phyloP scores from a whole-genome alignment of 305 asterid species.

The Fraxinus sp. region DNA sequence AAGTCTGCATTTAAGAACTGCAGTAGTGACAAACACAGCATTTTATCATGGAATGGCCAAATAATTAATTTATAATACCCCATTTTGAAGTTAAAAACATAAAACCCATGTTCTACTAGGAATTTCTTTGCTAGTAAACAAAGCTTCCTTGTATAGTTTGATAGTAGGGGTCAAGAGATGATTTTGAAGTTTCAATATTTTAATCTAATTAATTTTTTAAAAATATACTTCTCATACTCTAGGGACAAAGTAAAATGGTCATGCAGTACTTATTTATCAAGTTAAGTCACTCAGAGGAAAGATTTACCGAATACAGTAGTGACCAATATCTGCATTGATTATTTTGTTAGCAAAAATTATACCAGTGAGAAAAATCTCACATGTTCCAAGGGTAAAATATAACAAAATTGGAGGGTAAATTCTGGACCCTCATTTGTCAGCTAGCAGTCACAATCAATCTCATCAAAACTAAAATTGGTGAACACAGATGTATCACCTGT shows the following conservation, averaged over 20 bases:
- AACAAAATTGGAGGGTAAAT: neutral
- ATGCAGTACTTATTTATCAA: neutral
- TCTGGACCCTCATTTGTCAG: neutral
- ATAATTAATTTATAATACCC: neutral
- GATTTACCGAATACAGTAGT: neutral
- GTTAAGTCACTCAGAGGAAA: neutral
- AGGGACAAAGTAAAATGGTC: neutral
- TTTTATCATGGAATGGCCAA: neutral
- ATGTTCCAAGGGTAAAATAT: neutral
- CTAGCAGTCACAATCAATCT: neutral
- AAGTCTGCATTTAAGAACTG: neutral
- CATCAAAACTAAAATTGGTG: neutral
- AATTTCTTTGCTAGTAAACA: neutral
- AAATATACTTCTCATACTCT: neutral
- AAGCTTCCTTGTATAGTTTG: neutral
- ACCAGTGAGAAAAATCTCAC: neutral
- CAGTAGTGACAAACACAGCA: slow-evolving; percentile 1
- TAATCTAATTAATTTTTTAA: neutral
- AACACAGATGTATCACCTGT: slow-evolving; percentile 51
- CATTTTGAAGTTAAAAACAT: neutral
- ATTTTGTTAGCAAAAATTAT: neutral
- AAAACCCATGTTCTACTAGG: neutral
- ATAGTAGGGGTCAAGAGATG: neutral
- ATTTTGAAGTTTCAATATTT: neutral
- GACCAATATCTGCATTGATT: neutral